Conservation (phyloP, 2,329 filamentous ascomycete species). For the Beauveria caledonica region DNA sequence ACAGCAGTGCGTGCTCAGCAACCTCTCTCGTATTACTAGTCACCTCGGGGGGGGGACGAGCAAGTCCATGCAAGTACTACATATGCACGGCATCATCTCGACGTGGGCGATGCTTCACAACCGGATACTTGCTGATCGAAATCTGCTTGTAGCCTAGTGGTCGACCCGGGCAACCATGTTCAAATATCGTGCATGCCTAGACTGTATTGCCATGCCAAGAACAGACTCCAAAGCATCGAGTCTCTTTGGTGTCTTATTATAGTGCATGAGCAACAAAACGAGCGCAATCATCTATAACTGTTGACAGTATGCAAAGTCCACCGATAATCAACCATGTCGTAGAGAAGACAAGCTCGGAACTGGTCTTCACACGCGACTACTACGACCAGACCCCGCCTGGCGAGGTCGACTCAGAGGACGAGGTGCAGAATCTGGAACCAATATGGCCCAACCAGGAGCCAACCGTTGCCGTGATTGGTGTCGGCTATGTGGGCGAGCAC, state of each 20-base stretch:
- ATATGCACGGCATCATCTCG: background rate
- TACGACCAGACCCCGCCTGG: conserved; percentile 28
- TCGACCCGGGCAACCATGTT: background rate
- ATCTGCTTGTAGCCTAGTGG: background rate
- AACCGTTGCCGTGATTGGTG: conserved; percentile 40
- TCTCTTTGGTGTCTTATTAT: too few species aligned
- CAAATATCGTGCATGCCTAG: background rate
- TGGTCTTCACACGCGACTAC: conserved; percentile 13
- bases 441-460: conserved; percentile 21
- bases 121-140: background rate
- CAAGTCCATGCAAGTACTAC: background rate
- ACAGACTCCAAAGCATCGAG: too few species aligned
- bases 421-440: background rate
- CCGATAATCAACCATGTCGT: background rate
- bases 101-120: background rate
- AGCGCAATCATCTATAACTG: too few species aligned
- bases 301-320: background rate
- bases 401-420: conserved; percentile 22
- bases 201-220: background rate
- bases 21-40: background rate
- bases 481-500: conserved; percentile 45
- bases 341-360: background rate
- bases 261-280: too few species aligned
- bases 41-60: background rate
- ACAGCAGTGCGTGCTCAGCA: background rate